A percentile compares a stretch with the other conserved stretches of the same genome.
phyloP scores from a whole-genome alignment of 192 early-diverging fungal genomes.

The Coemansia nantahalensis region DNA sequence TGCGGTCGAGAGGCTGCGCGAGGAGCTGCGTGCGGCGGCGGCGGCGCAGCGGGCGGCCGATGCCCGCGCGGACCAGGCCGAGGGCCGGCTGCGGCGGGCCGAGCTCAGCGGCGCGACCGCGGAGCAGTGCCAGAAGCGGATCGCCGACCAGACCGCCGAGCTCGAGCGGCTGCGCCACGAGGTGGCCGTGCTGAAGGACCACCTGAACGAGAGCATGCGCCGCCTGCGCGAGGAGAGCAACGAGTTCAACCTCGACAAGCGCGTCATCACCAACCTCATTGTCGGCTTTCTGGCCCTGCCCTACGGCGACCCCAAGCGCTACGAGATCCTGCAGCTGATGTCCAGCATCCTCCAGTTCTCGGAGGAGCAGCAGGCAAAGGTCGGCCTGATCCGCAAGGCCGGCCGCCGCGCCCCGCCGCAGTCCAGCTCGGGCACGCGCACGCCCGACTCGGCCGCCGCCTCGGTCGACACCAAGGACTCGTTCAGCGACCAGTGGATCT shows the following conservation, averaged over 20 bases:
- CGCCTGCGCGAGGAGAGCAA: constrained; percentile 75
- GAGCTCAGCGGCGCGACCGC: constrained; percentile 41
- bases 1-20: constrained; percentile 53
- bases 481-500: constrained; percentile 80
- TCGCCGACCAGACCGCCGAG: constrained; percentile 51
- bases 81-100: constrained; percentile 15
- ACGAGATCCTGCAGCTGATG: constrained; percentile 89
- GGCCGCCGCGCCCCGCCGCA: constrained; percentile 43
- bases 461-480: constrained; percentile 57
- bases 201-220: constrained; percentile 89
- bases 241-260: constrained; percentile 80
- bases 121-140: constrained; percentile 58
- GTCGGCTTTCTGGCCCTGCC: constrained; percentile 82
- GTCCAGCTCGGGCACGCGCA: constrained; percentile 52
- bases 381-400: constrained; percentile 70
- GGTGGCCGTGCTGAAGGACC: constrained; percentile 77
- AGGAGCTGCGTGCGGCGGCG: constrained; percentile 44
- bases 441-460: constrained; percentile 30
- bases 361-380: constrained; percentile 85
- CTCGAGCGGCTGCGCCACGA: constrained; percentile 54
- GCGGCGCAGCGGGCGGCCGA: constrained; percentile 57
- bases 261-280: constrained; percentile 86
- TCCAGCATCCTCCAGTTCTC: constrained; percentile 81
- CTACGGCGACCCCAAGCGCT: constrained; percentile 87
- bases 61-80: constrained; percentile 53